Percentiles rank a stretch among this genome's conserved stretches.
phyloP scores from a whole-genome alignment of 352 stramenopile species.

The Aphanomyces stellatus region DNA sequence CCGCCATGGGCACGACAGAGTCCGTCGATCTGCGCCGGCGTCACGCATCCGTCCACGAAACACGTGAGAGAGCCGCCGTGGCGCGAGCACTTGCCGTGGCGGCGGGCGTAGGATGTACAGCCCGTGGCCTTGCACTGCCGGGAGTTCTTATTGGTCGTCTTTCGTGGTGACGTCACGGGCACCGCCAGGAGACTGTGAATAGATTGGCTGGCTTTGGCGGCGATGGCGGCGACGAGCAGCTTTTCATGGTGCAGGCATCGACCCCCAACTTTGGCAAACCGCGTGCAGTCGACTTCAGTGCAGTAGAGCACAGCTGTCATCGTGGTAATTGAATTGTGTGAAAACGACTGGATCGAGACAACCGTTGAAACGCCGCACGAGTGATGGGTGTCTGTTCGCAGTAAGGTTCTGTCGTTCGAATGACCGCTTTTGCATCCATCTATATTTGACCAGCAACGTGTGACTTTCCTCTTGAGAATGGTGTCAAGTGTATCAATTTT shows the following conservation, averaged over 20 bases:
- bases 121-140: background rate
- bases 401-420: background rate
- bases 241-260: background rate
- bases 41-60: background rate
- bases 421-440: background rate
- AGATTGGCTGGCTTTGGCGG: background rate
- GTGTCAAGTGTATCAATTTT: no score
- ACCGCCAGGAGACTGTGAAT: background rate
- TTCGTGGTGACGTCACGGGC: background rate
- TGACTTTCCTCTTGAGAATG: no score
- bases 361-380: background rate
- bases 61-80: background rate
- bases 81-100: background rate
- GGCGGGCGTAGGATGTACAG: background rate
- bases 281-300: background rate
- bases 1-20: conserved; percentile 5
- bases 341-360: background rate
- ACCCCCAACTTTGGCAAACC: background rate
- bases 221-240: background rate
- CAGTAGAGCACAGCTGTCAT: background rate
- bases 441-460: background rate
- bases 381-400: background rate
- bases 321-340: background rate
- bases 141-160: background rate
- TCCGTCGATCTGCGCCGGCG: background rate